Conservation (phyloP, 2,329 filamentous ascomycete genomes). For the Beauveria sp. region DNA sequence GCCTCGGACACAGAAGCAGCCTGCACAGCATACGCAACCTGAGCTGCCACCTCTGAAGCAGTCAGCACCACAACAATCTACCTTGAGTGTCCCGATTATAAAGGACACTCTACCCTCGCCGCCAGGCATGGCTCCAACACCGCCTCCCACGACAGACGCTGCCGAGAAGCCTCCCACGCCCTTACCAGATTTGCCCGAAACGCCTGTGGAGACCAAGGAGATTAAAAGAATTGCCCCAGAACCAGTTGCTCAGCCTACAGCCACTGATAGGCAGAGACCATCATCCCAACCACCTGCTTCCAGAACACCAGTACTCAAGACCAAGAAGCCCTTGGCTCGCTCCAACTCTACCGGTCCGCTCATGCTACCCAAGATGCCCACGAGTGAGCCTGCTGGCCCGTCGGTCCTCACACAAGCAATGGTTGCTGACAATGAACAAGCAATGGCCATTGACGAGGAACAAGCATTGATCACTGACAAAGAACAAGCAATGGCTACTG, state of each 20-base stretch:
- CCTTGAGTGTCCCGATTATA: conserved; percentile 15
- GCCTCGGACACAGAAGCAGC: background rate
- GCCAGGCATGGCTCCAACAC: conserved; percentile 26
- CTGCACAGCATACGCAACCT: conserved; percentile 15
- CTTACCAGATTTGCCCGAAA: background rate
- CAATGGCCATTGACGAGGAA: too few relatives aligned
- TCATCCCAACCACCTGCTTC: conserved; percentile 6
- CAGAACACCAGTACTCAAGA: conserved; percentile 13
- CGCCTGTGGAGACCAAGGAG: background rate
- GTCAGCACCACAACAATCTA: conserved; percentile 12
- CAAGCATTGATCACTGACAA: too few relatives aligned
- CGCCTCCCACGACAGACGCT: conserved; percentile 32
- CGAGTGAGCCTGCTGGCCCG: conserved; percentile 44
- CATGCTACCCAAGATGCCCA: conserved; percentile 28
- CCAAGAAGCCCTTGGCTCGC: conserved; percentile 18
- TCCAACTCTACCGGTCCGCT: conserved; percentile 32
- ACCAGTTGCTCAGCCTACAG: background rate
- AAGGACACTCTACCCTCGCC: conserved; percentile 16
- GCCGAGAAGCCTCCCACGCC: conserved; percentile 26
- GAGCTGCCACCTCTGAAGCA: conserved; percentile 20
- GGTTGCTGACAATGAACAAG: conserved; percentile 6
- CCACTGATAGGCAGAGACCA: background rate
- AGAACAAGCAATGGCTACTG: conserved; percentile 14
- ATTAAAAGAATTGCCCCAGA: background rate
- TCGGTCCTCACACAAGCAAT: conserved; percentile 29